Base-by-base conservation (phyloP, 2,329 filamentous ascomycete species). In the Alternaria incomplexa region DNA sequence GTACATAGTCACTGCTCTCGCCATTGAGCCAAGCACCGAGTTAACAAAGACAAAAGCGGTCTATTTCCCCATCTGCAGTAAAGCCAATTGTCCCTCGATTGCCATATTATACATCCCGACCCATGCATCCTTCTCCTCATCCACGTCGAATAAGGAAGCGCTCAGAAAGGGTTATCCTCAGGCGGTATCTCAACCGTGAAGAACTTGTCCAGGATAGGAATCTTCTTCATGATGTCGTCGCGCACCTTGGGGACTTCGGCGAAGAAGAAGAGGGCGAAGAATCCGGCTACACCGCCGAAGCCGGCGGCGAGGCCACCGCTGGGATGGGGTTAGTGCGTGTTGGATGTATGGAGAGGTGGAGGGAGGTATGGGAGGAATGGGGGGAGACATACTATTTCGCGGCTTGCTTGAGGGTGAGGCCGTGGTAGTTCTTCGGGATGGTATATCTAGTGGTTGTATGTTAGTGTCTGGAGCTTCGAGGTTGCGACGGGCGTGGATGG, bases 221-320 rank as follows among this genome's bases (percentile, higher is more conserved):
- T 73, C 80, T 88, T 86, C 79, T 85, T 83, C 77, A 89, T 82
- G 69, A 90, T 87, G 75, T 90, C 88, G 71, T 85, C 83, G 75
- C 87, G 83, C 48, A 90, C 86, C 73, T 84, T 85, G 63, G 88
- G 88, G 25, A 90, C 83, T 71, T 89, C 88, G 71, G 86, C 85
- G 81, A 90, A 87, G 84, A 90, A 88, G 82, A 87, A 89, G 70
- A 90, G 76, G 40, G 85, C 86, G 79, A 87, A 87, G 75, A 87
- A 81, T 66, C 86, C 88, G 45, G 85, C 83, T 50, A 84, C 82
- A 65, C 83, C 85, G 68, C 86, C 88, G 79, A 89, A 89, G 50
- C 82, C 82, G 57, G 80, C 84, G 47, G 83, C 85, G 53, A 88
- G 83, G 57, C 62, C 61, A 63, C 78, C 78, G 64, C 78, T 80